Percentiles rank a stretch among this genome's conserved stretches.
Conservation (phyloP, 108 stramenopile species). For the Skeletonema costatum region DNA sequence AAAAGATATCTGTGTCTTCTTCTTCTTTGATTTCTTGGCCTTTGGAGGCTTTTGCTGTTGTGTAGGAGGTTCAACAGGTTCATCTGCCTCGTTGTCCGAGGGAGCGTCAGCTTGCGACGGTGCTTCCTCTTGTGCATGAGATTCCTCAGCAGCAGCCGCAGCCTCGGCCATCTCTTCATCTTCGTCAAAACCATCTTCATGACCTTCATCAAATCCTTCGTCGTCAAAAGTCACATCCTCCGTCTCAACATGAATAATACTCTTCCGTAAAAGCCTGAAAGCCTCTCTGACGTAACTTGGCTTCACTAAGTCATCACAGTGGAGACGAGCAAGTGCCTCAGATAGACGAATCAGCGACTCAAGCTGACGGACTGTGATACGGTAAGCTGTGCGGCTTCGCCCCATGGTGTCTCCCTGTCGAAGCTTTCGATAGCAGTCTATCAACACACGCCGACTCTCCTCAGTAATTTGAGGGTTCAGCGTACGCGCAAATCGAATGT, state of each 20-base stretch:
- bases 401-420: slow-evolving; percentile 96
- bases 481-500: slow-evolving; percentile 95
- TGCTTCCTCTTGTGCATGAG: slow-evolving; percentile 44
- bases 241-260: slow-evolving; percentile 97
- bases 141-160: slow-evolving; percentile 32
- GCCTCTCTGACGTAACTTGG: slow-evolving; percentile 94
- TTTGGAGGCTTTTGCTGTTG: slow-evolving; percentile 42
- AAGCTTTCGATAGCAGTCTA: slow-evolving; percentile 97
- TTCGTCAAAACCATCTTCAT: slow-evolving; percentile 20
- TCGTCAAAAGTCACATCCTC: slow-evolving; percentile 95
- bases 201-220: slow-evolving; percentile 62
- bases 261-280: slow-evolving; percentile 91
- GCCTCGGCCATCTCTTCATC: slow-evolving; percentile 30
- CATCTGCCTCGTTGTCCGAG: slow-evolving; percentile 24
- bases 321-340: slow-evolving; percentile 95
- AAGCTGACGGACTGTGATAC: slow-evolving; percentile 99
- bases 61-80: slow-evolving; percentile 1
- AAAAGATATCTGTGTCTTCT: slow-evolving; percentile 94
- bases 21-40: slow-evolving; percentile 67
- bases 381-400: slow-evolving; percentile 92
- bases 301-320: slow-evolving; percentile 87
- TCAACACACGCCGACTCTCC: slow-evolving; percentile 83
- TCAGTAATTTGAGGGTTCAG: slow-evolving; percentile 88
- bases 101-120: slow-evolving; percentile 50
- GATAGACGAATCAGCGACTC: slow-evolving; percentile 98